Percentiles rank a stretch among this genome's conserved stretches.
Conservation (phyloP, 2,329 filamentous ascomycete genomes). For the Aspergillus alliaceus region DNA sequence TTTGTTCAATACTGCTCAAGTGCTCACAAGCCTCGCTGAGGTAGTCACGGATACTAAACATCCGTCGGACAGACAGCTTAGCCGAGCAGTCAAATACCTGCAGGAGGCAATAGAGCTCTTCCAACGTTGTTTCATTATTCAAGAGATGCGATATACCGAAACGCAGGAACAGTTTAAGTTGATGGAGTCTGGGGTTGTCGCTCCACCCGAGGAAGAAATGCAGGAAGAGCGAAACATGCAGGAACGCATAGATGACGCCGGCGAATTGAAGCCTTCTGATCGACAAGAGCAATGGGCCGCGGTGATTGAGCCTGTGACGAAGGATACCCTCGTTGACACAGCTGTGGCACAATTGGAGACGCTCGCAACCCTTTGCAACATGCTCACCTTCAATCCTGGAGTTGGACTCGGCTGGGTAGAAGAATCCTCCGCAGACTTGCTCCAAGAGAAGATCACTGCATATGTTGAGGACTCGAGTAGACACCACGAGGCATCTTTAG, state of each 20-base stretch:
- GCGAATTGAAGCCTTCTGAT: conserved; percentile 22
- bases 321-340: conserved; percentile 66
- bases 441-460: conserved; percentile 54
- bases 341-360: conserved; percentile 63
- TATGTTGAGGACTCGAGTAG: conserved; percentile 50
- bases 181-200: conserved; percentile 31
- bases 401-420: conserved; percentile 58
- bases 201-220: conserved; percentile 13
- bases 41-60: conserved; percentile 55
- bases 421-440: conserved; percentile 54
- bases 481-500: conserved; percentile 54
- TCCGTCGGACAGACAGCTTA: conserved; percentile 39
- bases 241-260: conserved; percentile 9
- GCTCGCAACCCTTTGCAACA: conserved; percentile 52
- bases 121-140: conserved; percentile 55
- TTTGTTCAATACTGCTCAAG: conserved; percentile 71
- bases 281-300: conserved; percentile 62
- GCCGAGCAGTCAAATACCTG: conserved; percentile 53
- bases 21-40: conserved; percentile 67
- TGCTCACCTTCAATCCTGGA: conserved; percentile 44
- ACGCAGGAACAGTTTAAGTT: conserved; percentile 44
- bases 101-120: conserved; percentile 64
- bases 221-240: conserved; percentile 12
- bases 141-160: conserved; percentile 51
- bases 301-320: conserved; percentile 66